phyloP scores from a whole-genome alignment of 2,329 filamentous ascomycete genomes.

The Juglanconis juglandina region DNA sequence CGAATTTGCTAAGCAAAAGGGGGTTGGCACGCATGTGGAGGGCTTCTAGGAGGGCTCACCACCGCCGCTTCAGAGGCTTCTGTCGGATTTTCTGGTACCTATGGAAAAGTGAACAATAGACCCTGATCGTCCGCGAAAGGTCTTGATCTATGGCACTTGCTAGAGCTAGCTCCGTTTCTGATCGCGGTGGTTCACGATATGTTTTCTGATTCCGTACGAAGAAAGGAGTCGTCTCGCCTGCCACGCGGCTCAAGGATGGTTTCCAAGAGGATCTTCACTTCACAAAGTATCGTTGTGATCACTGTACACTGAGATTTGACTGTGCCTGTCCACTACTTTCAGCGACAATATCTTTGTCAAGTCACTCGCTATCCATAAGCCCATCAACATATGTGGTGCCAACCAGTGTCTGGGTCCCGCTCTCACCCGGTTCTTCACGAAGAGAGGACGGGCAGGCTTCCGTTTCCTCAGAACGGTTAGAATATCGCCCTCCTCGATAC shows the following conservation, averaged over 20 bases:
- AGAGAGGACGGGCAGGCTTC: not conserved
- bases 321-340: not conserved
- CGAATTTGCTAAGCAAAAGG: slow-evolving; percentile 51
- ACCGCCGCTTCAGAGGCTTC: not conserved
- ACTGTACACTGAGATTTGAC: not conserved
- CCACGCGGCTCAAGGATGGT: not conserved
- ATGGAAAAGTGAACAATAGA: not conserved
- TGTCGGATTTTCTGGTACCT: slow-evolving; percentile 10
- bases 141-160: not conserved
- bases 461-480: not conserved
- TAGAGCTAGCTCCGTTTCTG: too few relatives aligned
- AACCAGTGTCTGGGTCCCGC: not conserved
- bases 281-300: not conserved
- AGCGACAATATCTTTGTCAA: not conserved
- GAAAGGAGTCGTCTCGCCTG: not conserved
- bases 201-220: too few relatives aligned
- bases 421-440: not conserved
- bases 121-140: not conserved
- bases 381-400: slow-evolving; percentile 5
- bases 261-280: not conserved
- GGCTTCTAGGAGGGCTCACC: slow-evolving; percentile 40
- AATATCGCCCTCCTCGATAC: not conserved
- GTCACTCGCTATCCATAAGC: slow-evolving; percentile 1
- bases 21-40: slow-evolving; percentile 50
- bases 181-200: too few relatives aligned